phyloP scores from a whole-genome alignment of 2,329 filamentous ascomycete genomes.

The Venturia oleaginea region DNA sequence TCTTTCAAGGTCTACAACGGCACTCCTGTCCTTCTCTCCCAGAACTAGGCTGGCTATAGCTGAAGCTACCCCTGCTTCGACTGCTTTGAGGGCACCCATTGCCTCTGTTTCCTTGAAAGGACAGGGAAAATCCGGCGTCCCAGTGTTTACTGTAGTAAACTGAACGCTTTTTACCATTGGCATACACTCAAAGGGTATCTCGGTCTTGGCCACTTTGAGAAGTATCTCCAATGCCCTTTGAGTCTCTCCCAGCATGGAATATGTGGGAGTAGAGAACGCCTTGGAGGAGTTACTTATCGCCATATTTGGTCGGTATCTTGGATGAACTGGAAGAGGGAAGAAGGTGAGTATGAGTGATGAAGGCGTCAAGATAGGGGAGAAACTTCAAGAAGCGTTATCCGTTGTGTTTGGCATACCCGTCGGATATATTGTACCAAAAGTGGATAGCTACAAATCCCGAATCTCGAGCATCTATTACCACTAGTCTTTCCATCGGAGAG shows the following conservation, averaged over 20 bases:
- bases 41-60: conserved; percentile 48
- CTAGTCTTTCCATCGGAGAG: background rate
- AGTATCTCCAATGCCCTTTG: conserved; percentile 25
- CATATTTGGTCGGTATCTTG: background rate
- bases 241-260: conserved; percentile 27
- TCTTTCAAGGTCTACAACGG: conserved; percentile 45
- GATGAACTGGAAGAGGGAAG: background rate
- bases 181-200: conserved; percentile 27
- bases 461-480: background rate
- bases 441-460: background rate
- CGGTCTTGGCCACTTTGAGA: conserved; percentile 23
- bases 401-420: background rate
- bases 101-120: conserved; percentile 47
- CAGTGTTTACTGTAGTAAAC: conserved; percentile 30
- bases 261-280: conserved; percentile 16
- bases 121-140: conserved; percentile 32
- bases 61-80: conserved; percentile 52
- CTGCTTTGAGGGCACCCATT: conserved; percentile 47
- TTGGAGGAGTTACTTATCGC: conserved; percentile 11
- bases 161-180: conserved; percentile 23
- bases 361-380: too few species aligned
- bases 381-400: background rate
- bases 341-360: background rate
- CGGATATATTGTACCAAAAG: background rate
- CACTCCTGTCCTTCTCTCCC: conserved; percentile 33